Evolutionary conservation across 2,329 filamentous ascomycete species (phyloP).

Genomic region (Fonsecaea monophora): DNA sequence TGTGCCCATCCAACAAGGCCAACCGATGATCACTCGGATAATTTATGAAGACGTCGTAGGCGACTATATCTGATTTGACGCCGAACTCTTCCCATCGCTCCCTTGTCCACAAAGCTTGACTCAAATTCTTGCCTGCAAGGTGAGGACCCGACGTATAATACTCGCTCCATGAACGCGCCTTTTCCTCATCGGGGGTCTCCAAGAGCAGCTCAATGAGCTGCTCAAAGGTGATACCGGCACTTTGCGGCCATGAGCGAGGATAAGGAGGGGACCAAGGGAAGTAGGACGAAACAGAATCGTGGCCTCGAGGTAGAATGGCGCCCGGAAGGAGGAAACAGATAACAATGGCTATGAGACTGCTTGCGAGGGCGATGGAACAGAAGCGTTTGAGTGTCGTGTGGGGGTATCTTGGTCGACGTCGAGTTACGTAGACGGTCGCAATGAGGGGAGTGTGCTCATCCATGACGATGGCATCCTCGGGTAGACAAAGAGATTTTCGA

Average conservation of each 20-base stretch:
- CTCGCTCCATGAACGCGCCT: constrained; percentile 72
- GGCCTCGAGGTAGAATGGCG: constrained; percentile 44
- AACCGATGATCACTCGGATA: constrained; percentile 75
- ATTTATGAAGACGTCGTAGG: constrained; percentile 80
- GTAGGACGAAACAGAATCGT: constrained; percentile 50
- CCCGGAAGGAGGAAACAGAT: constrained; percentile 52
- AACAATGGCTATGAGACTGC: constrained; percentile 48
- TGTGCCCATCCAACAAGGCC: constrained; percentile 64
- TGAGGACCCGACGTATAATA: constrained; percentile 81
- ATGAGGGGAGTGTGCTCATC: constrained; percentile 50
- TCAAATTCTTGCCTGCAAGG: constrained; percentile 77
- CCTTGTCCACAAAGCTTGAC: constrained; percentile 77
- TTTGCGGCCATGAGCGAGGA: constrained; percentile 52
- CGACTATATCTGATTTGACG: constrained; percentile 63
- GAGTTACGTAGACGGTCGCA: constrained; percentile 48
- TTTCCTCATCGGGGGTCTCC: constrained; percentile 60
- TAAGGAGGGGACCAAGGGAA: constrained; percentile 49
- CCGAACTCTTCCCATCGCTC: constrained; percentile 77
- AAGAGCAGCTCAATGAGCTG: constrained; percentile 62
- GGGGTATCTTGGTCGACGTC: constrained; percentile 47
- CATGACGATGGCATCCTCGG: constrained; percentile 26
- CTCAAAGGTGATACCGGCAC: constrained; percentile 58
- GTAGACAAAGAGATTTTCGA: not conserved
- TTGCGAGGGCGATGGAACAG: constrained; percentile 50
- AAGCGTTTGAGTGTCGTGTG: constrained; percentile 52